Conservation (phyloP, 768 basidiomycete genomes). For the Termitomyces sp. region DNA sequence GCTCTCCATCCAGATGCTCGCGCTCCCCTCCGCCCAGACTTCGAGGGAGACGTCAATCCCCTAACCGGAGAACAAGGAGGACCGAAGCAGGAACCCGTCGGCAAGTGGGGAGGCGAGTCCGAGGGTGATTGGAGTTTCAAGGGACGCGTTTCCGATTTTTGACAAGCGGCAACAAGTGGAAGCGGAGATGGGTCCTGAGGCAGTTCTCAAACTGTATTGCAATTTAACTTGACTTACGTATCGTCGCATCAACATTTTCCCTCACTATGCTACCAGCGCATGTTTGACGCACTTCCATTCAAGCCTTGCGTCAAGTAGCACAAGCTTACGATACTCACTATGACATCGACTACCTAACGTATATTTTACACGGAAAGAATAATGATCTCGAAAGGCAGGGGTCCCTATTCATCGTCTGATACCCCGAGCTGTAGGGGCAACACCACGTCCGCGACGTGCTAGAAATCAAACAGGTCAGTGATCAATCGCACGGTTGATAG, state of each 20-base stretch:
- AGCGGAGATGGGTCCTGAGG: neutral
- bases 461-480: conserved; percentile 13
- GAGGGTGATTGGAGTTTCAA: conserved; percentile 89
- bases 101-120: conserved; percentile 45
- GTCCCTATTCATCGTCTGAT: conserved; percentile 62
- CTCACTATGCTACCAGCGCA: neutral
- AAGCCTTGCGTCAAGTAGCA: neutral
- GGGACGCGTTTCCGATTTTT: conserved; percentile 86
- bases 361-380: conserved; percentile 12
- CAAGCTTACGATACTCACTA: conserved; percentile 11
- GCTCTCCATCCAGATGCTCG: conserved; percentile 70
- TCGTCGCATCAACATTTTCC: neutral
- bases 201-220: neutral
- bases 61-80: conserved; percentile 81
- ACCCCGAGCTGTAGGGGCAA: conserved; percentile 64
- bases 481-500: neutral
- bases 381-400: neutral
- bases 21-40: conserved; percentile 54
- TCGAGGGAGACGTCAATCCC: conserved; percentile 80
- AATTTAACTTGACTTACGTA: neutral
- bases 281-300: neutral
- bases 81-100: conserved; percentile 81
- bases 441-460: conserved; percentile 88
- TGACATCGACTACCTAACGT: conserved; percentile 3
- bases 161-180: neutral